These are phyloP conservation scores for Alternaria burnsii DNA, from an alignment of 2,329 filamentous ascomycete species.

Conservation along the genomic window DNA sequence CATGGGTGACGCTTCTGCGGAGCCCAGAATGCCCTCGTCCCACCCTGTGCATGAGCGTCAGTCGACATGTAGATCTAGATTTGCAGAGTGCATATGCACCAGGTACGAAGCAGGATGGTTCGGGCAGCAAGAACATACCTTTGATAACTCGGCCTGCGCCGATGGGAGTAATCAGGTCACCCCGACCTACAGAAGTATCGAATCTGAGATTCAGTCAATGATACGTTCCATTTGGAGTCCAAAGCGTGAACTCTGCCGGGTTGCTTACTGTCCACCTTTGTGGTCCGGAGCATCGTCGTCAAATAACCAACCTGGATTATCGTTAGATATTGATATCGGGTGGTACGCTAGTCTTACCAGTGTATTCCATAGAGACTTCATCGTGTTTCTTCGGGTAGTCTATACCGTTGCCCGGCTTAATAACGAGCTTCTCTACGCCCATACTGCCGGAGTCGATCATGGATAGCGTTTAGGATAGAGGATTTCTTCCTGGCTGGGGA, in stretches of 20 bases:
- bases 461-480: neutral
- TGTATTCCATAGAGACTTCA: slow-evolving; percentile 88
- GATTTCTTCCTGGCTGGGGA: neutral
- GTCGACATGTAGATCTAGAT: slow-evolving; percentile 19
- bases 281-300: slow-evolving; percentile 67
- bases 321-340: slow-evolving; percentile 19
- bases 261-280: slow-evolving; percentile 74
- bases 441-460: slow-evolving; percentile 40
- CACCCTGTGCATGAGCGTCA: slow-evolving; percentile 52
- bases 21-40: slow-evolving; percentile 72
- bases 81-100: slow-evolving; percentile 8
- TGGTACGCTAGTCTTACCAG: slow-evolving; percentile 55
- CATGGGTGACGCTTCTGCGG: slow-evolving; percentile 67
- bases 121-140: slow-evolving; percentile 63
- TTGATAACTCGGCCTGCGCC: slow-evolving; percentile 86
- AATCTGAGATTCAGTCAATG: slow-evolving; percentile 67
- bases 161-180: slow-evolving; percentile 79
- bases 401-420: slow-evolving; percentile 68
- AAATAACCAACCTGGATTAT: slow-evolving; percentile 70
- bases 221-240: neutral
- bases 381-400: slow-evolving; percentile 71
- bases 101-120: slow-evolving; percentile 6
- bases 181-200: slow-evolving; percentile 82
- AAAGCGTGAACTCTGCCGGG: slow-evolving; percentile 4
- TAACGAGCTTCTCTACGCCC: slow-evolving; percentile 72